Conservation (phyloP, 2,329 filamentous ascomycete genomes). For the Epichloe aotearoae region DNA sequence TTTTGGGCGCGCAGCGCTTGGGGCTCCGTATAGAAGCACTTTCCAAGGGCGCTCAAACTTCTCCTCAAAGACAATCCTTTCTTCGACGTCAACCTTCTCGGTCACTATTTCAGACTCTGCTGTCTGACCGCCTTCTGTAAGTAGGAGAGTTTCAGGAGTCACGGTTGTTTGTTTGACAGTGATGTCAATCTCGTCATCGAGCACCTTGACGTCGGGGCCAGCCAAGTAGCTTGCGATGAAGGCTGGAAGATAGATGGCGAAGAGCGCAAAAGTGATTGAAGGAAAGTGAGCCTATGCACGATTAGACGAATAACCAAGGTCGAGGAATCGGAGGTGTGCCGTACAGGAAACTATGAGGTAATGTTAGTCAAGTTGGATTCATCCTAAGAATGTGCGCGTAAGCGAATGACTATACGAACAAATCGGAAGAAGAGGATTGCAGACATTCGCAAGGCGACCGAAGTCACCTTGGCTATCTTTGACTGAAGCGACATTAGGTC, state of each 20-base stretch:
- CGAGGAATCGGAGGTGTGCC: conserved; percentile 4
- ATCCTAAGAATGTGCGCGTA: background rate
- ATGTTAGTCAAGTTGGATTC: conserved; percentile 5
- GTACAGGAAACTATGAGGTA: conserved; percentile 22
- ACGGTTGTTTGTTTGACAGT: conserved; percentile 33
- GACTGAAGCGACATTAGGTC: conserved; percentile 13
- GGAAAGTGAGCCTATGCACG: conserved; percentile 24
- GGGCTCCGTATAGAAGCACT: conserved; percentile 63
- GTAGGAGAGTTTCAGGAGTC: conserved; percentile 13
- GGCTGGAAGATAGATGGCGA: conserved; percentile 51
- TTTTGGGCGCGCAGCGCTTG: conserved; percentile 54
- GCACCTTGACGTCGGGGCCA: conserved; percentile 42
- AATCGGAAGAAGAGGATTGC: conserved; percentile 24
- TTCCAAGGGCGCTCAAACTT: conserved; percentile 42
- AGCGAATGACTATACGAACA: conserved; percentile 13
- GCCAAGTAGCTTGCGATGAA: conserved; percentile 47
- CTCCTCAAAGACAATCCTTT: conserved; percentile 47
- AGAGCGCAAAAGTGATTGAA: conserved; percentile 46
- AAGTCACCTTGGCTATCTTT: conserved; percentile 21
- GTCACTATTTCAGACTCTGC: conserved; percentile 23
- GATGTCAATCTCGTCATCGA: conserved; percentile 49
- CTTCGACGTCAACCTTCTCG: conserved; percentile 46
- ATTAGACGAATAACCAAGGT: conserved; percentile 4
- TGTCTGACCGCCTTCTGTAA: conserved; percentile 20
- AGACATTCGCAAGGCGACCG: conserved; percentile 23